Conservation (phyloP, 1,284 basidiomycete species). For the Malassezia slooffiae region DNA sequence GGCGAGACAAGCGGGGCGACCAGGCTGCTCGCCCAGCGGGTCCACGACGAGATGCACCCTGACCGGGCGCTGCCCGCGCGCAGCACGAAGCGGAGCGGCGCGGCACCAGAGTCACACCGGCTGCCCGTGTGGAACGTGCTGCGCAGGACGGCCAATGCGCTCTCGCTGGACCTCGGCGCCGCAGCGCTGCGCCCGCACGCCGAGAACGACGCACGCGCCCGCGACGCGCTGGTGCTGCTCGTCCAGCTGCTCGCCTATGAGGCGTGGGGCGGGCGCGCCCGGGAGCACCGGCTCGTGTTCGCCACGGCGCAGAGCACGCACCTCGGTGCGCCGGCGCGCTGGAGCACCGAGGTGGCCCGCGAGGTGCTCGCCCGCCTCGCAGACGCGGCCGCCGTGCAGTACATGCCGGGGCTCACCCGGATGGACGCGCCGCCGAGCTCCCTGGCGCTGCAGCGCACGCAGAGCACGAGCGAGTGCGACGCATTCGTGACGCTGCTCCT, state of each 20-base stretch:
- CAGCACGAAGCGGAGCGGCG: not conserved
- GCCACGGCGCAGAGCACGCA: not conserved
- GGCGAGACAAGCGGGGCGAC: no score
- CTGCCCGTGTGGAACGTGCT: constrained; percentile 15
- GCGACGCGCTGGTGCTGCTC: constrained; percentile 3
- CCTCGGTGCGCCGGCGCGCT: constrained; percentile 5
- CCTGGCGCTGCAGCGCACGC: not conserved
- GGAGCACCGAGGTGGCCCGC: constrained; percentile 6
- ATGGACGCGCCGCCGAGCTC: not conserved
- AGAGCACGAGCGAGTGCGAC: constrained; percentile 1
- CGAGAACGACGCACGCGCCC: not conserved
- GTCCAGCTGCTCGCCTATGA: constrained; percentile 15
- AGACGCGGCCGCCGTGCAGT: not conserved
- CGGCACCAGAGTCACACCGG: constrained; percentile 4
- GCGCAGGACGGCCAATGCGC: constrained; percentile 11
- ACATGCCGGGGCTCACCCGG: constrained; percentile 1
- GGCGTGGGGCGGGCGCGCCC: constrained; percentile 5
- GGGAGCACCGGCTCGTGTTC: constrained; percentile 7
- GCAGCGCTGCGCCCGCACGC: not conserved
- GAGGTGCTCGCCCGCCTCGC: constrained; percentile 5
- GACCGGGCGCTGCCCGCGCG: not conserved
- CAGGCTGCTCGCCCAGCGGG: not conserved
- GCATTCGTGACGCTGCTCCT: not conserved
- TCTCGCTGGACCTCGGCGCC: constrained; percentile 7
- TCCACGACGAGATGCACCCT: not conserved